Percentiles rank a stretch among this genome's conserved stretches.
Evolutionary conservation across 352 stramenopile genomes (phyloP).

Genomic region (Phytophthora sansomeana): DNA sequence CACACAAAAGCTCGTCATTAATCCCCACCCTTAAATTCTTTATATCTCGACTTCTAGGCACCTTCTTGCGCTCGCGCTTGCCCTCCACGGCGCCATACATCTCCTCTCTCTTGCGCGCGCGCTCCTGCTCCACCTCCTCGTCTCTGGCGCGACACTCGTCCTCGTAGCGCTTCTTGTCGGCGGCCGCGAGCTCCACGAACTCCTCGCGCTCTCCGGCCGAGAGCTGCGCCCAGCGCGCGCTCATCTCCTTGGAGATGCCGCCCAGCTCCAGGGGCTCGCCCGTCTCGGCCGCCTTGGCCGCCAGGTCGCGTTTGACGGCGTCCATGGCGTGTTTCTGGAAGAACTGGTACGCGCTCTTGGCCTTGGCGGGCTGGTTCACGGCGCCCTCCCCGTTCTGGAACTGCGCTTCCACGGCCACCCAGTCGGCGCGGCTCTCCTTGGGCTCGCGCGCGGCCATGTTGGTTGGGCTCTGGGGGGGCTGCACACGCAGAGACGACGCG

Average conservation of each 20-base stretch:
- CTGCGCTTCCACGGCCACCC: conserved; percentile 83
- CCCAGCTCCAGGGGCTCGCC: conserved; percentile 71
- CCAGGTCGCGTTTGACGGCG: conserved; percentile 68
- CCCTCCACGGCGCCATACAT: conserved; percentile 75
- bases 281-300: conserved; percentile 45
- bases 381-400: conserved; percentile 56
- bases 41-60: conserved; percentile 3
- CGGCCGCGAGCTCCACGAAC: conserved; percentile 68
- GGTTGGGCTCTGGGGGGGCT: background rate
- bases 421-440: conserved; percentile 78
- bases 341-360: conserved; percentile 80
- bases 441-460: conserved; percentile 43
- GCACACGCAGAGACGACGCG: background rate
- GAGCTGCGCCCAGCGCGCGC: conserved; percentile 77
- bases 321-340: conserved; percentile 82
- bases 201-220: conserved; percentile 69
- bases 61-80: conserved; percentile 84
- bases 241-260: conserved; percentile 77
- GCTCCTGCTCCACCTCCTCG: conserved; percentile 73
- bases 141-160: conserved; percentile 80
- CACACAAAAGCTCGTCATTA: conserved; percentile 14
- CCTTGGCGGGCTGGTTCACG: conserved; percentile 59
- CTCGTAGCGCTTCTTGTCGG: conserved; percentile 76
- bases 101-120: conserved; percentile 79
- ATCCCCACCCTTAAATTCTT: background rate